Base-by-base conservation (phyloP, 352 stramenopile genomes). In the Phytopythium helicoides region DNA sequence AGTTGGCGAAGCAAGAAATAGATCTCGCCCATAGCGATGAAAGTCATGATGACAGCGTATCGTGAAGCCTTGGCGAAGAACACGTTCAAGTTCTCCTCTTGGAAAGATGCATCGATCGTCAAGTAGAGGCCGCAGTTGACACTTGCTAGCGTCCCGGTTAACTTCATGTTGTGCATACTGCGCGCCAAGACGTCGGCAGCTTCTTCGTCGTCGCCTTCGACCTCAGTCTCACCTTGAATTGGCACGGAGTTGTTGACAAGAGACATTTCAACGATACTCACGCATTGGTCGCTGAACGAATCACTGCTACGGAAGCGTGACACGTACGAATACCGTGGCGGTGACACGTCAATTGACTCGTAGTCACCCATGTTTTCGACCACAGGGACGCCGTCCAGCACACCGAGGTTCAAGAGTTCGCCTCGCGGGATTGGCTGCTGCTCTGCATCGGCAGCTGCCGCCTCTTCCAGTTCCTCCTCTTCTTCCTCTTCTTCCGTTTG, bases 1-100 rank as follows among this genome's bases (percentile, higher is more conserved):
- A 96, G 62, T 56, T 96, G 87, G 3, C 76, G 68, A 16, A 97
- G 66, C 25, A 97, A 55, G 47, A 94, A 79, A 48, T 92, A 92
- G 38, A 96, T 93, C 64, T 96, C 86, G 3, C 72, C 58, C 67
- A 96, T 84, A 11, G 82, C 85, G 28, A 95, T 73, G 35, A 94
- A 76, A 44, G 87, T 94, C 79, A 94, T 93, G 40, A 92, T 66
- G 44, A 94, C 75, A 2, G 84, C 81, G 54, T 90, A 93, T 19
- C 70, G 71, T 6, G 81, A 87, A 10, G 79, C 84, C 52, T 90
- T 93, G 23, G 78, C 72, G 38, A 94, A 90, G 47, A 93, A 90
- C 35, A 82, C 61, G 46, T 91, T 87, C 15, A 92, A 58, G 62
- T 95, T 92, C 44, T 91, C 81, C 42, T 92, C 84, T 40, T 91